phyloP scores from a whole-genome alignment of 2,329 filamentous ascomycete genomes.

The Ophiosphaerella herpotricha region DNA sequence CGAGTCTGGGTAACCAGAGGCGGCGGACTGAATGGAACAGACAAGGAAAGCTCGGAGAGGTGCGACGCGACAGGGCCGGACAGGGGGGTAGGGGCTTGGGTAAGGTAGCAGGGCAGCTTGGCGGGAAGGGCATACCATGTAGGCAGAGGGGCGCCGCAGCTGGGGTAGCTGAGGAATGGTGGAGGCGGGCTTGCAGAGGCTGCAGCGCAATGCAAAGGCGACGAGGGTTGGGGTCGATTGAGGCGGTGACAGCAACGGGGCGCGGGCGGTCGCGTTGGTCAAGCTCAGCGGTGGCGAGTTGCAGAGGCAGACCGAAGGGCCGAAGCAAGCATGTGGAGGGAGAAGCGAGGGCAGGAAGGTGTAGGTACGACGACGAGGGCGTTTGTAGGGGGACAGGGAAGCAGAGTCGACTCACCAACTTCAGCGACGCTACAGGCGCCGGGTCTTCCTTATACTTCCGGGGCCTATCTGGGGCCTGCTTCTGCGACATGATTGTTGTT shows the following conservation, averaged over 20 bases:
- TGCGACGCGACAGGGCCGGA: conserved; percentile 39
- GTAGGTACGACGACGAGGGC: conserved; percentile 5
- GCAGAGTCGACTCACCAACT: conserved; percentile 50
- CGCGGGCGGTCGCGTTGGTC: conserved; percentile 22
- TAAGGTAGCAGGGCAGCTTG: conserved; percentile 43
- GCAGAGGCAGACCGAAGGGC: conserved; percentile 18
- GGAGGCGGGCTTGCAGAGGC: conserved; percentile 46
- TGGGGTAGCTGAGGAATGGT: conserved; percentile 38
- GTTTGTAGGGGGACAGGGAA: conserved; percentile 33
- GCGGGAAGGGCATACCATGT: conserved; percentile 51
- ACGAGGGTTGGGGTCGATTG: conserved; percentile 41
- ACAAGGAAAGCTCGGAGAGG: conserved; percentile 28
- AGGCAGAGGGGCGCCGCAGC: conserved; percentile 41
- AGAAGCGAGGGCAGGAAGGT: conserved; percentile 25
- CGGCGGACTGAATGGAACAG: conserved; percentile 27
- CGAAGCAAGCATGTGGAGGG: conserved; percentile 18
- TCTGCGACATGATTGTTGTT: conserved; percentile 49
- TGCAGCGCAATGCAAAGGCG: conserved; percentile 45
- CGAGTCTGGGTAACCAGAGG: conserved; percentile 32
- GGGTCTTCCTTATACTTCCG: conserved; percentile 52
- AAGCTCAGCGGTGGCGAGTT: conserved; percentile 38
- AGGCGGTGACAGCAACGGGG: conserved; percentile 29
- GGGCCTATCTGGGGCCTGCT: conserved; percentile 46
- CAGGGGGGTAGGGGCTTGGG: conserved; percentile 34
- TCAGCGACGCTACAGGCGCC: conserved; percentile 50